Base-by-base conservation (phyloP, 257 asterid species). In the Solanum paucissectum region DNA sequence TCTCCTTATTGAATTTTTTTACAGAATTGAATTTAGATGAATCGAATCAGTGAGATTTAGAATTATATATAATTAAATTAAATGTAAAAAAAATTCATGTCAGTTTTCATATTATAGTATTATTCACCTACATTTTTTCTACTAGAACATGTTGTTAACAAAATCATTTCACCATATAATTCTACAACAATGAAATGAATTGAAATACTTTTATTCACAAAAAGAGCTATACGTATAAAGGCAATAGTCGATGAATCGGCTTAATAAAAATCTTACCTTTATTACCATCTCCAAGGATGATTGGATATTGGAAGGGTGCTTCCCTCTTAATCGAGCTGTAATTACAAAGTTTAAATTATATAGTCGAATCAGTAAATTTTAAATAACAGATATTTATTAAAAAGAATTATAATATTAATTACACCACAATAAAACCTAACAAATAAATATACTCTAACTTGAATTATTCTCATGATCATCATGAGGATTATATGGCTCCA, bases 41-140 rank as follows among this genome's bases (percentile, higher is more conserved):
- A 14, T 49, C 3, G 1, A 14, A 7, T 16, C 9, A 0, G 0
- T 52, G 0, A 52, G 9, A 52, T 16, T 18, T 16, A 52, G 0
- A 8, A 16, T 52, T 16, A 16, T 46, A 46, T 12, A 46, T 55
- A 55, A 55, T 20, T 55, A 10, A 10, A 64, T 27, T 13, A 64
- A 64, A 64, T 11, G 29, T n/a, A 64, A 64, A 27, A 64, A 5
- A n/a, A 62, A 2, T 9, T n/a, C 33, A n/a, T 64, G 8, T 64
- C 16, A 64, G 5, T 64, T 64, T 64, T 64, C 33, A n/a, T 62
- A 23, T 62, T n/a, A n/a, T 62, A n/a, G 32, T 23, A 64, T 64
- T 9, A 11, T 64, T 10, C 33, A n/a, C 14, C 33, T 64, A 64
- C 69, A 62, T 2, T 64, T n/a, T 64, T 0, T 18, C 71, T 64